A percentile compares a stretch with the other conserved stretches of the same genome.
phyloP scores from a whole-genome alignment of 805 yeast species.

The Saturnispora hagleri region DNA sequence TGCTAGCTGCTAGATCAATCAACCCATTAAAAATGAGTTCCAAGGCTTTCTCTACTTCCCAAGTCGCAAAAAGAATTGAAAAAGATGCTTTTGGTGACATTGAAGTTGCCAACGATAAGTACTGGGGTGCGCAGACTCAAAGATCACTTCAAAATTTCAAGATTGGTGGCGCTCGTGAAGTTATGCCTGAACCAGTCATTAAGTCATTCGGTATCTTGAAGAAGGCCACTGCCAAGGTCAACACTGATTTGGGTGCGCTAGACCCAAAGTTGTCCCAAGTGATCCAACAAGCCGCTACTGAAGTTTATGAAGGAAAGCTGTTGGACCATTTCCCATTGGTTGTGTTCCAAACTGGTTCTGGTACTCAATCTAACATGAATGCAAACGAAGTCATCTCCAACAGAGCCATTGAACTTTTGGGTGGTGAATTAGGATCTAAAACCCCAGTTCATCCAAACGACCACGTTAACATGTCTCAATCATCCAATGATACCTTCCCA shows the following conservation, averaged over 20 bases:
- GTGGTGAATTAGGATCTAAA: conserved; percentile 89
- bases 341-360: conserved; percentile 98
- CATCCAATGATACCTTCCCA: conserved; percentile 99
- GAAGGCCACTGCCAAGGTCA: conserved; percentile 91
- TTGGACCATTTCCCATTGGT: conserved; percentile 95
- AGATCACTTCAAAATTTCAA: conserved; percentile 90
- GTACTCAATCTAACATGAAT: conserved; percentile 98
- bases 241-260: conserved; percentile 68
- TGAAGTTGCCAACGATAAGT: conserved; percentile 66
- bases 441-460: conserved; percentile 96
- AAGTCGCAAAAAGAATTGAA: conserved; percentile 51
- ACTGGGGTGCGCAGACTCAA: conserved; percentile 99
- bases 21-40: conserved; percentile 12
- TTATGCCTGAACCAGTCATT: conserved; percentile 85
- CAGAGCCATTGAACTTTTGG: conserved; percentile 93
- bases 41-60: conserved; percentile 25
- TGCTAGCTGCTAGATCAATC: conserved; percentile 22
- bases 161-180: conserved; percentile 88
- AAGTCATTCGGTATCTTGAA: conserved; percentile 89
- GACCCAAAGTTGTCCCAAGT: conserved; percentile 80
- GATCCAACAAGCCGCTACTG: conserved; percentile 90
- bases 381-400: conserved; percentile 98
- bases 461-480: conserved; percentile 96
- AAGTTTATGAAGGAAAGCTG: conserved; percentile 86
- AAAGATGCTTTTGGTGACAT: conserved; percentile 96